phyloP scores from a whole-genome alignment of 192 early-diverging fungal species.

The Coemansia sp. region DNA sequence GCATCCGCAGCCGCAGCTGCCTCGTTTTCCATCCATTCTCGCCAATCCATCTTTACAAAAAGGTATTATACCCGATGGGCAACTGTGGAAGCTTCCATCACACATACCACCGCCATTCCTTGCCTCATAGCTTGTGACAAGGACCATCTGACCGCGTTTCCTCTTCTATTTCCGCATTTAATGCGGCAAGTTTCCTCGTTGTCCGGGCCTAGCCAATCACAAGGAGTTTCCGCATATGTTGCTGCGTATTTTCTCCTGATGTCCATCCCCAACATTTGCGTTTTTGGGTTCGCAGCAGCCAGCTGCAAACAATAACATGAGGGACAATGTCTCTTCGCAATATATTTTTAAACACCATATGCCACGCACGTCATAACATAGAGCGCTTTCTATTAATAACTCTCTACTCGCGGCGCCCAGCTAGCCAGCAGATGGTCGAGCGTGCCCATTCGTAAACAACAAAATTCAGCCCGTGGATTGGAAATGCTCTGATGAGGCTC shows the following conservation, averaged over 20 bases:
- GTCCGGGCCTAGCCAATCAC: background rate
- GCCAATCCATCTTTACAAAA: no score
- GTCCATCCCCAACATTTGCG: background rate
- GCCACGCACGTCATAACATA: no score
- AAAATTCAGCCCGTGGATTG: slow-evolving; percentile 82
- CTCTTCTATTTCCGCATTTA: background rate
- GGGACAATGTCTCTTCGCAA: no score
- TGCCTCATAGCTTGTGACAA: background rate
- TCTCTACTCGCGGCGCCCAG: slow-evolving; percentile 25
- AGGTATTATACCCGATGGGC: no score
- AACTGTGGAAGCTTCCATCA: no score
- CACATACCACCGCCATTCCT: no score
- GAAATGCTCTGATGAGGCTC: slow-evolving; percentile 74
- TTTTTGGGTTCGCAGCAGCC: background rate
- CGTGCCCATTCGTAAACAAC: slow-evolving; percentile 70
- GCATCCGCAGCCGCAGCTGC: no score
- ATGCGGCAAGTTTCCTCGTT: no score
- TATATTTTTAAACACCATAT: no score
- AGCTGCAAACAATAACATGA: no score
- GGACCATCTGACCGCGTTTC: background rate
- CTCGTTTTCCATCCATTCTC: no score
- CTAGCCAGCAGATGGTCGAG: slow-evolving; percentile 36
- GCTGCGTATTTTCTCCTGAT: background rate
- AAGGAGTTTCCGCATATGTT: background rate
- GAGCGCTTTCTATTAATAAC: background rate